Conservation (phyloP, 306 rosid species). For the Oemleria cerasiformis region DNA sequence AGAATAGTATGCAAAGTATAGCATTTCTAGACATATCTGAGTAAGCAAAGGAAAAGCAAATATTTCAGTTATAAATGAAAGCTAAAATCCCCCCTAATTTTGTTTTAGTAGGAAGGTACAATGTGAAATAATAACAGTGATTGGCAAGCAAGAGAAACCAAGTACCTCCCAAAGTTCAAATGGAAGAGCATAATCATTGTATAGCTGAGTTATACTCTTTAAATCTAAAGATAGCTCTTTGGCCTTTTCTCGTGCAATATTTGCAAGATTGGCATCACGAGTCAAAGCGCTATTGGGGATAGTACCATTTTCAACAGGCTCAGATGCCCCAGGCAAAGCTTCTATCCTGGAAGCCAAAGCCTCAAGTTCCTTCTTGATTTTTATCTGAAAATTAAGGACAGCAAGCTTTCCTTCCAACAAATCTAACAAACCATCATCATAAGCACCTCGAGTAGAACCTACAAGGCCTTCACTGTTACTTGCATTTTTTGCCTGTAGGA, state of each 20-base stretch:
- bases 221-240: constrained; percentile 75
- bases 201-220: constrained; percentile 86
- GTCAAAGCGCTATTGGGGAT: constrained; percentile 35
- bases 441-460: constrained; percentile 60
- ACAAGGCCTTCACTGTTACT: constrained; percentile 56
- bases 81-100: neutral
- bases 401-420: constrained; percentile 98
- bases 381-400: constrained; percentile 91
- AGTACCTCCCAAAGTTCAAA: constrained; percentile 97
- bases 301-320: constrained; percentile 47
- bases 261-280: constrained; percentile 45
- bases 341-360: constrained; percentile 67
- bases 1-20: constrained; percentile 90
- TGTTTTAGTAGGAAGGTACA: neutral
- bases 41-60: constrained; percentile 29
- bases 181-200: constrained; percentile 96
- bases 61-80: constrained; percentile 13
- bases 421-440: constrained; percentile 81
- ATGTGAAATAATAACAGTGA: neutral
- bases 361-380: constrained; percentile 84
- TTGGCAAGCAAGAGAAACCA: constrained; percentile 7
- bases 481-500: constrained; percentile 85
- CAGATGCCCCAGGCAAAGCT: constrained; percentile 49
- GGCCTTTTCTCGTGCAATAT: constrained; percentile 55
- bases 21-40: constrained; percentile 90